phyloP scores from a whole-genome alignment of 257 asterid genomes.

The Solanum ossicruentum region DNA sequence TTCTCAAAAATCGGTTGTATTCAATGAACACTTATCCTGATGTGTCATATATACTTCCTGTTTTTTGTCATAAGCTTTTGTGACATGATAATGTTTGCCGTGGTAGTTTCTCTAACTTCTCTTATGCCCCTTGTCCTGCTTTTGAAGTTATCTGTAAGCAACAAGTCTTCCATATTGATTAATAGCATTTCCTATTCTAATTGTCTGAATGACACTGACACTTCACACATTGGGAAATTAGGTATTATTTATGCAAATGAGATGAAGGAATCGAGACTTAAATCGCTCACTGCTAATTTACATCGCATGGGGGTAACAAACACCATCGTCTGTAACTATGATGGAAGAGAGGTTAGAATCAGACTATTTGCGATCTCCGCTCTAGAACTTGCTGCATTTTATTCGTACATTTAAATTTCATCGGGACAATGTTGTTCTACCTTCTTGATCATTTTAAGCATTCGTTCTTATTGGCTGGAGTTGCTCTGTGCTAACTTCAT shows the following conservation, averaged over 20 bases:
- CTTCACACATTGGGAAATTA: constrained; percentile 16
- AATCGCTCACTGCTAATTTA: constrained; percentile 82
- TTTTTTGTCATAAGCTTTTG: not conserved
- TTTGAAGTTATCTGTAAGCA: not conserved
- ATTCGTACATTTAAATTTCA: not conserved
- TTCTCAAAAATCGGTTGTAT: not conserved
- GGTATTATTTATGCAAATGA: constrained; percentile 93
- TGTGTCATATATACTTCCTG: not conserved
- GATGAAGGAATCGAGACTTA: constrained; percentile 77
- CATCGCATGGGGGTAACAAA: constrained; percentile 95
- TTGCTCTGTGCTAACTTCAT: not conserved
- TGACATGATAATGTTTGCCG: not conserved
- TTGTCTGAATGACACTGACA: not conserved
- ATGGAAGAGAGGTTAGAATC: constrained; percentile 77
- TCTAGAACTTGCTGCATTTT: not conserved
- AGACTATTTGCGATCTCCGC: not conserved
- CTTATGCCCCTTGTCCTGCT: not conserved
- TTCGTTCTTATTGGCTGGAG: not conserved
- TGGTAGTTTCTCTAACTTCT: not conserved
- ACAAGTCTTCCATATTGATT: not conserved
- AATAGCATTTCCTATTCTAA: not conserved
- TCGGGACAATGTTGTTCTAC: not conserved
- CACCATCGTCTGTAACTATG: constrained; percentile 75
- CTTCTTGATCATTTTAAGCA: not conserved
- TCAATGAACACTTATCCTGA: not conserved